Evolutionary conservation across 768 basidiomycete species (phyloP).

Genomic region (Trametopsis cervina): DNA sequence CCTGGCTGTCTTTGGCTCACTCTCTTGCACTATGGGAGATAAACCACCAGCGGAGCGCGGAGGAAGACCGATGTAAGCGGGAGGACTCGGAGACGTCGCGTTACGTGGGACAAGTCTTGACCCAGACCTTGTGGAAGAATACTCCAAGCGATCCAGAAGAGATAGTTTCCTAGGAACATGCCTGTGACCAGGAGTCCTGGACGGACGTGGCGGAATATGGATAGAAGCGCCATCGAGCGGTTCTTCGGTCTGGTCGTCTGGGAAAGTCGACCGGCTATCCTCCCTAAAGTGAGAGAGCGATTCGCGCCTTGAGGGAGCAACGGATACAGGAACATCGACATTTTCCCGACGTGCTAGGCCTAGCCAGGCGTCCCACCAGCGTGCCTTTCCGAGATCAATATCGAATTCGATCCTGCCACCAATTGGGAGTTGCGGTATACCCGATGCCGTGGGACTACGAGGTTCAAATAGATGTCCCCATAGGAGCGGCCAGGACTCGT

Average conservation of each 20-base stretch:
- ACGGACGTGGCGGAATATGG: constrained; percentile 20
- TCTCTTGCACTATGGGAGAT: constrained; percentile 58
- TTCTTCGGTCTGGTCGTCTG: constrained; percentile 35
- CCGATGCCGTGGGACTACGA: constrained; percentile 24
- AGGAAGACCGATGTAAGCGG: constrained; percentile 6
- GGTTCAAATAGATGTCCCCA: constrained; percentile 58
- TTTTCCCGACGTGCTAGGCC: constrained; percentile 36
- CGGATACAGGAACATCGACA: constrained; percentile 34
- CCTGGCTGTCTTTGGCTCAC: constrained; percentile 43
- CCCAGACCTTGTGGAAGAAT: constrained; percentile 28
- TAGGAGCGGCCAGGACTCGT: constrained; percentile 69
- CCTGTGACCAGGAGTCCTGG: constrained; percentile 30
- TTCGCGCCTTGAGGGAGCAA: constrained; percentile 32
- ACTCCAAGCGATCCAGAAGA: constrained; percentile 58
- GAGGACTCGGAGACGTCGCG: constrained; percentile 23
- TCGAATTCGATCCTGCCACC: constrained; percentile 84
- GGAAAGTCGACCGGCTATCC: constrained; percentile 44
- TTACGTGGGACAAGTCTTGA: constrained; percentile 17
- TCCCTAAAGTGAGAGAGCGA: constrained; percentile 45
- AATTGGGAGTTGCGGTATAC: constrained; percentile 44
- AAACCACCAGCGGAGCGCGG: constrained; percentile 30
- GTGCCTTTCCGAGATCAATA: constrained; percentile 66
- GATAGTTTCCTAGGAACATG: constrained; percentile 64
- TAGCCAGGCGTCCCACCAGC: constrained; percentile 74
- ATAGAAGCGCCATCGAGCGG: constrained; percentile 23